Conservation (phyloP, 2,329 filamentous ascomycete genomes). For the Chrysoporthe puriensis region DNA sequence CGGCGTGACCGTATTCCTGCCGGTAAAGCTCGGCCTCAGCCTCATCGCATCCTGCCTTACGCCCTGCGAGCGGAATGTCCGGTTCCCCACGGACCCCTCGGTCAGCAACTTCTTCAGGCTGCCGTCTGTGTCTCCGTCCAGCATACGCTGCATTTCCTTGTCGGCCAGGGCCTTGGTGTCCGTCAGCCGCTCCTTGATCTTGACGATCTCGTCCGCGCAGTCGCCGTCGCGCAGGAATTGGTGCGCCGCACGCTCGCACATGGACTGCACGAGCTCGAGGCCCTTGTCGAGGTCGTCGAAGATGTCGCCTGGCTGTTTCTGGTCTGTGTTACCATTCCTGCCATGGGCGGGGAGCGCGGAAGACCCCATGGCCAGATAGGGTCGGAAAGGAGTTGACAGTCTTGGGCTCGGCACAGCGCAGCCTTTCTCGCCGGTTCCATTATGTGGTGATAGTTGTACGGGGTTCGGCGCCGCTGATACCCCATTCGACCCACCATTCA, state of each 20-base stretch:
- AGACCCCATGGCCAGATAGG: conserved; percentile 28
- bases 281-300: conserved; percentile 78
- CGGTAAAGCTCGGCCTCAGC: conserved; percentile 32
- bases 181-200: conserved; percentile 67
- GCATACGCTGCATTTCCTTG: conserved; percentile 60
- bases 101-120: conserved; percentile 40
- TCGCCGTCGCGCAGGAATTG: conserved; percentile 88
- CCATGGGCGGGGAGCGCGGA: conserved; percentile 24
- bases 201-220: conserved; percentile 75
- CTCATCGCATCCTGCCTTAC: conserved; percentile 51
- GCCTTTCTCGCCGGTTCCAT: conserved; percentile 3
- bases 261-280: conserved; percentile 77
- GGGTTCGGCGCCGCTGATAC: conserved; percentile 29
- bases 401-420: conserved; percentile 5
- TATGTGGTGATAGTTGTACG: background rate
- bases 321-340: conserved; percentile 32
- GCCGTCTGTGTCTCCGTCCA: conserved; percentile 54
- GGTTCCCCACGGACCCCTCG: conserved; percentile 45
- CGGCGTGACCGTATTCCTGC: background rate
- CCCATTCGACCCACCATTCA: conserved; percentile 6
- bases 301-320: conserved; percentile 47
- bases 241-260: conserved; percentile 86
- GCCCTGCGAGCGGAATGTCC: conserved; percentile 56
- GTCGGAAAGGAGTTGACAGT: conserved; percentile 17
- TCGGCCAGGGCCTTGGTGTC: conserved; percentile 65